Base-by-base conservation (phyloP, 176 grass and related monocot species). In the Triticum turgidum region DNA sequence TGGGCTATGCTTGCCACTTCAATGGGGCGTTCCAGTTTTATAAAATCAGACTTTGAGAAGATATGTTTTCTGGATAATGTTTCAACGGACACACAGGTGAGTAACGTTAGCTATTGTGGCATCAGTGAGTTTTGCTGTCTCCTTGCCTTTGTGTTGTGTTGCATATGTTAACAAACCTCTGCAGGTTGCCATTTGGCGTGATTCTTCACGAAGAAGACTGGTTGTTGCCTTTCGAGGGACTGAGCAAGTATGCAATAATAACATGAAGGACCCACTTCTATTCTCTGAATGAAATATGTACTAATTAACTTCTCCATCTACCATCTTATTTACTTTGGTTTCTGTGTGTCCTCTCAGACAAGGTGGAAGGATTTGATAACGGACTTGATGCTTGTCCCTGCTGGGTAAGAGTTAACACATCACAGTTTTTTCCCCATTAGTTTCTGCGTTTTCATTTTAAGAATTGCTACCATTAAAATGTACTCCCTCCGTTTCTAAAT, bases 1-100 rank as follows among this genome's bases (percentile, higher is more conserved):
- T 98, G 96, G 96, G 90, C 96, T 82, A 94, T 98, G 96, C 91
- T 98, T 83, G 90, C 96, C 77, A 94, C 83, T 86, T 98, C 96
- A 88, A 61, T 98, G 73, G 96, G 93, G 37, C 91, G 90, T 88
- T 84, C 54, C 45, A 98, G 96, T 95, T 95, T 95, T 88, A 98
- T 98, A 75, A 98, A 94, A 84, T 98, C 96, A 41, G 90, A 98
- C 81, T 98, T 98, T 78, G 93, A 93, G 82, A 98, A 98, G 91
- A 95, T 98, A 85, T 95, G 91, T 66, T 98, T 94, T 94, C 91
- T 98, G 7, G 93, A 98, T 78, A 98, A 98, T 89, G 30, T 59
- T 86, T 90, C 93, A 34, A 95, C 93, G 38, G 93, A 98, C 42
- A 95, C 96, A 76, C 91, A 98, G 89, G 96, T 85, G 83, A 89